Conservation (phyloP, 352 stramenopile genomes). For the Hyphochytrium catenoides region DNA sequence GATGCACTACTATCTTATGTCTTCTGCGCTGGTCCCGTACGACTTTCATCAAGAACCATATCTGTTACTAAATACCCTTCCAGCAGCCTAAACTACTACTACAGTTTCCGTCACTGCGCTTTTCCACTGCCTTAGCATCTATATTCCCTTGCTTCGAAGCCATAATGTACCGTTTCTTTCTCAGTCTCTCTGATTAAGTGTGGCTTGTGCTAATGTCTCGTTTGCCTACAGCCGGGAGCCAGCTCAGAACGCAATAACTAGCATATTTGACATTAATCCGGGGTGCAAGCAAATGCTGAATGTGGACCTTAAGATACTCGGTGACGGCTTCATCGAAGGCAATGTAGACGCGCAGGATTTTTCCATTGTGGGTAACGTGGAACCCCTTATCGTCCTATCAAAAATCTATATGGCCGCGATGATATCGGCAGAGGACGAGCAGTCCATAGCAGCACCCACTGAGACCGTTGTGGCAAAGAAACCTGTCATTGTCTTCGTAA, state of each 20-base stretch:
- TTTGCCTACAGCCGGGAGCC: constrained; percentile 31
- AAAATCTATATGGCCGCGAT: constrained; percentile 32
- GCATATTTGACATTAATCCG: constrained; percentile 42
- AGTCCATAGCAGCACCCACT: constrained; percentile 33
- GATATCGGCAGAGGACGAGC: constrained; percentile 7
- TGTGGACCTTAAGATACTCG: constrained; percentile 19
- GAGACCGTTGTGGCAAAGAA: constrained; percentile 21
- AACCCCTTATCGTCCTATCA: constrained; percentile 26
- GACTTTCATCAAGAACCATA: no score
- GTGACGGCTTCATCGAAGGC: constrained; percentile 27
- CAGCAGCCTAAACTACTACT: constrained; percentile 6
- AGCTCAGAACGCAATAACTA: constrained; percentile 35
- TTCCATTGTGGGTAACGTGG: constrained; percentile 39
- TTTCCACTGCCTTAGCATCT: background rate
- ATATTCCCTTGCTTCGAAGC: background rate
- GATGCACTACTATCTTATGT: no score
- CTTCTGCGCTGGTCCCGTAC: no score
- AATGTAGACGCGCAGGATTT: constrained; percentile 24
- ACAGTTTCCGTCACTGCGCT: background rate
- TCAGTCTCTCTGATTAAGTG: constrained; percentile 32
- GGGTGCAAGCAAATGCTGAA: constrained; percentile 25
- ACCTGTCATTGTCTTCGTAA: constrained; percentile 18
- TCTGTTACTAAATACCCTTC: no score
- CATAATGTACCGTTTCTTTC: constrained; percentile 13
- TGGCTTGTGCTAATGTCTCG: no score